Evolutionary conservation across 805 yeast genomes (phyloP).

Genomic region (Suhomyces sp.): DNA sequence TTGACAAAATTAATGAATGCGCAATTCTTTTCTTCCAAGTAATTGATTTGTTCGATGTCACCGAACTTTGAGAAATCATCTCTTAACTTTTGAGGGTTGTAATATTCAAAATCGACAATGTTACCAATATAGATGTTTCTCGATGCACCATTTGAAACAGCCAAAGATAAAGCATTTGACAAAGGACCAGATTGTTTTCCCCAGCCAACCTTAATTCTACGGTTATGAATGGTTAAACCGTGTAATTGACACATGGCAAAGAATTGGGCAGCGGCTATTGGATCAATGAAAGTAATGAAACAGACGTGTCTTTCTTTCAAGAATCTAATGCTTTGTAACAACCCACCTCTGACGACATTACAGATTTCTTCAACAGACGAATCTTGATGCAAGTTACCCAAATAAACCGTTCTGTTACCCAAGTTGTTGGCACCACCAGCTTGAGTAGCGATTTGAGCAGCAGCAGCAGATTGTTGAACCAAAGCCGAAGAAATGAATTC

Average conservation of each 20-base stretch:
- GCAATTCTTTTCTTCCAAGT: conserved; percentile 77
- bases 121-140: conserved; percentile 87
- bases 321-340: conserved; percentile 77
- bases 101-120: conserved; percentile 50
- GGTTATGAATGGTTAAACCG: conserved; percentile 80
- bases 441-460: conserved; percentile 93
- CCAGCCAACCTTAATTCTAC: conserved; percentile 93
- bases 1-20: conserved; percentile 91
- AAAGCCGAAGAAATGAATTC: conserved; percentile 68
- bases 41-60: conserved; percentile 92
- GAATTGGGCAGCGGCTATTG: conserved; percentile 96
- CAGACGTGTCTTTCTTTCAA: conserved; percentile 86
- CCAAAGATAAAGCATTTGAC: conserved; percentile 79
- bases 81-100: conserved; percentile 60
- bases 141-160: conserved; percentile 91
- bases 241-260: conserved; percentile 91
- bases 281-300: conserved; percentile 92
- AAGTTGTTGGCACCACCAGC: conserved; percentile 91
- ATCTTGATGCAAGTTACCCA: conserved; percentile 87
- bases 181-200: conserved; percentile 95
- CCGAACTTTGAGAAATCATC: conserved; percentile 79
- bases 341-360: conserved; percentile 94
- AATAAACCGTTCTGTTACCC: conserved; percentile 90
- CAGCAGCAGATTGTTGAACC: conserved; percentile 93
- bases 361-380: conserved; percentile 90